Base-by-base conservation (phyloP, 176 grass and related monocot genomes). In the Poa annua region DNA sequence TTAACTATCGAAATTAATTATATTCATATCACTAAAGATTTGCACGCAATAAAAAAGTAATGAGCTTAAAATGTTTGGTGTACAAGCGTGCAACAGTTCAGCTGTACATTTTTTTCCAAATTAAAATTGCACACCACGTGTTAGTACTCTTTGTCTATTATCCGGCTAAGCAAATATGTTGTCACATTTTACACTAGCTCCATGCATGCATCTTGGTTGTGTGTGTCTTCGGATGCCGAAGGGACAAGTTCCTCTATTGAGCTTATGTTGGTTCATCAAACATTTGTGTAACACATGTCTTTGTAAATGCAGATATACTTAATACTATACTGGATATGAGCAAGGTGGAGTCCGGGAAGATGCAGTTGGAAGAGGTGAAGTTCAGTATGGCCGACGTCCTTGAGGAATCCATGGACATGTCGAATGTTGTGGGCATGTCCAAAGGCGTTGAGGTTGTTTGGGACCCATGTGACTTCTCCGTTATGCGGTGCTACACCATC, bases 341-440 rank as follows among this genome's bases (percentile, higher is more conserved):
- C 66, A 97, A 94, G 75, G 88, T 97, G 16, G 95, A 92, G 84
- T 91, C 88, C 3, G 95, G 95, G 34, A 97, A 94, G 75, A 89
- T 94, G 81, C 88, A 88, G 22, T 66, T 94, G 22, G 90, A 94
- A 66, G 78, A 94, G 13, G 53, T 86, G 0, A 79, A 94, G 62
- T 94, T 97, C 65, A 89, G 76, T 59, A 91, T 97, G 52, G 38
- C 83, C 9, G 77, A 92, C 17, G 83, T 97, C 35, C 75, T 97
- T 61, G 92, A 97, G 69, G 92, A 97, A 84, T 97, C 90, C 0
- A 44, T 86, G 15, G 92, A 97, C 79, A 81, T 90, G 60, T 81
- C 74, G 10, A 91, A 91, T 7, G 79, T 92, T 6, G 52, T 85
- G 11, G 92, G 78, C 35, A 71, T 91, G 41, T 71, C 70, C 36